phyloP scores from a whole-genome alignment of 1,284 basidiomycete genomes.

The Wallemia mellicola region DNA sequence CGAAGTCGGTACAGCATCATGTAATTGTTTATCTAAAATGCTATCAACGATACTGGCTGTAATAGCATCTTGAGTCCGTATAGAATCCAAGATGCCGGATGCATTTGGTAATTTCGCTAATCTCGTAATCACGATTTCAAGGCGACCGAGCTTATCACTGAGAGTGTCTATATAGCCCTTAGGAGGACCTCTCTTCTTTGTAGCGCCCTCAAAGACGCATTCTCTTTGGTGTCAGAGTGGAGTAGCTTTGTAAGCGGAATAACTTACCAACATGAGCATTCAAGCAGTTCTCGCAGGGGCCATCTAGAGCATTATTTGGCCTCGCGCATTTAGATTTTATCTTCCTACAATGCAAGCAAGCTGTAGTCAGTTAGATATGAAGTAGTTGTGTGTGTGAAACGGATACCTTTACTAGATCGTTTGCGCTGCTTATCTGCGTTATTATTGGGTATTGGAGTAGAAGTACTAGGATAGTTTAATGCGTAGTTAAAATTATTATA shows the following conservation, averaged over 20 bases:
- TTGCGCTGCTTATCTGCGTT: neutral
- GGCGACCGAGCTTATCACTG: neutral
- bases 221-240: neutral
- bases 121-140: neutral
- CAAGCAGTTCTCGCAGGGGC: neutral
- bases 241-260: neutral
- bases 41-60: neutral
- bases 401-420: neutral
- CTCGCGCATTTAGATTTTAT: neutral
- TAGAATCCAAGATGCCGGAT: neutral
- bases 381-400: no score
- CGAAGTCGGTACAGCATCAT: neutral
- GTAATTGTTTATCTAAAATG: neutral
- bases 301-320: neutral
- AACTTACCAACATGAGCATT: neutral
- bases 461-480: neutral
- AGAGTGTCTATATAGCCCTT: slow-evolving; percentile 1
- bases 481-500: neutral
- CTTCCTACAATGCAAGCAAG: neutral
- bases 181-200: neutral
- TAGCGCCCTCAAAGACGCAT: neutral
- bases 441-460: neutral
- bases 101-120: neutral
- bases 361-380: neutral
- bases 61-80: neutral